Conservation (phyloP, 495 filamentous ascomycete genomes). For the Aspergillus incahuasiensis region DNA sequence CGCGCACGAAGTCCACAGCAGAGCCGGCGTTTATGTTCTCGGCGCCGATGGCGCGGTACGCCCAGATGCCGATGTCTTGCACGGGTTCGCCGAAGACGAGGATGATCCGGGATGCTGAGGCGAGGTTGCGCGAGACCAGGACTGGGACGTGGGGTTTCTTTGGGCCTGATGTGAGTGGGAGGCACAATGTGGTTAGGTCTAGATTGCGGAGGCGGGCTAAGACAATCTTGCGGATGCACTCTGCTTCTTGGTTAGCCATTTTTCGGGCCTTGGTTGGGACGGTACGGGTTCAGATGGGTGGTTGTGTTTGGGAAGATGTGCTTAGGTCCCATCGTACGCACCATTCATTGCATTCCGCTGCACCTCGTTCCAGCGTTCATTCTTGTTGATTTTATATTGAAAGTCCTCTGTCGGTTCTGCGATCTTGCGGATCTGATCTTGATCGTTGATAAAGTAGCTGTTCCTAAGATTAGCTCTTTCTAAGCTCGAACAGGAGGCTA, state of each 20-base stretch:
- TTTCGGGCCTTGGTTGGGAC: no score
- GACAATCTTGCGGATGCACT: slow-evolving; percentile 58
- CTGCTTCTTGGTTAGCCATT: slow-evolving; percentile 39
- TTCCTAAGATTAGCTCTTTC: neutral
- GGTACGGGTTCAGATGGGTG: no score
- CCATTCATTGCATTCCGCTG: slow-evolving; percentile 68
- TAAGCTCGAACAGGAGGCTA: neutral
- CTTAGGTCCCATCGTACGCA: slow-evolving; percentile 21
- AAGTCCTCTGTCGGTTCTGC: slow-evolving; percentile 62
- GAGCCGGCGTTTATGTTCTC: slow-evolving; percentile 65
- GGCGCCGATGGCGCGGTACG: slow-evolving; percentile 57
- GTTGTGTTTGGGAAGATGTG: neutral
- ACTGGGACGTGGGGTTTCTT: slow-evolving; percentile 62
- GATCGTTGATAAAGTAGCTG: slow-evolving; percentile 67
- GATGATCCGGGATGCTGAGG: slow-evolving; percentile 58
- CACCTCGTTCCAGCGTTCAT: slow-evolving; percentile 65
- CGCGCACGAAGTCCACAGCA: slow-evolving; percentile 55
- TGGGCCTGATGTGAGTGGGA: slow-evolving; percentile 51
- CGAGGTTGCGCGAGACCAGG: slow-evolving; percentile 54
- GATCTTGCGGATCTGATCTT: slow-evolving; percentile 67
- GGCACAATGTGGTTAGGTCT: slow-evolving; percentile 50
- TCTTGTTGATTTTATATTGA: slow-evolving; percentile 65
- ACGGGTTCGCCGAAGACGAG: slow-evolving; percentile 64
- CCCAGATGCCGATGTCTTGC: slow-evolving; percentile 71
- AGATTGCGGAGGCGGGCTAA: slow-evolving; percentile 52